Base-by-base conservation (phyloP, 73 alveolate species). In the Paramecium sonneborni region DNA sequence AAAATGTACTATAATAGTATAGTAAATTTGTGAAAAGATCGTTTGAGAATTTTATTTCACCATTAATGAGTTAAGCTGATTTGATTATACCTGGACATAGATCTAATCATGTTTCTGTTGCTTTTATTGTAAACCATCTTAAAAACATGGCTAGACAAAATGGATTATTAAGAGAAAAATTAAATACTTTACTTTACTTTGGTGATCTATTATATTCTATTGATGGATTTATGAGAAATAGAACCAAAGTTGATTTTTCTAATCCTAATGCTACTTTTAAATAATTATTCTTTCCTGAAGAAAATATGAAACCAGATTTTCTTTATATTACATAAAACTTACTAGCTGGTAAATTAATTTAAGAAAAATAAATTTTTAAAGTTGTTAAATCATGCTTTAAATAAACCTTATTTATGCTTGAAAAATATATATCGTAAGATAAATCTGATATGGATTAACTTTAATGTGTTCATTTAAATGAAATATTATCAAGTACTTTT, bases 1-100 rank as follows among this genome's bases (percentile, higher is more conserved):
- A 94, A 34, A 94, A 96, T 68, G 99, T 97, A 20, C 92, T 98
- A 28, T 93, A 88, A 11, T 91, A 97, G 85, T 98, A 98, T 94
- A 97, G 96, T 70, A 96, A 95, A 92, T 97, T 98, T 89, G 99
- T 98, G 74, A 98, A 98, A 91, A 94, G 98, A 5, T 95, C 99
- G 32, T 98, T 92, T 97, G 99, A 98, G 92, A 98, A 93, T 69
- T 98, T 76, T 85, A 97, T 98, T 48, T 92, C 93, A 70, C 99
- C 99, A 1, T 95, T 99, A 3, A 97, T 95, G 96, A 97, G 95
- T 87, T 93, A 93, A 89, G 99, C 99, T 3, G 99, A 98, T 92
- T 93, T 98, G 57, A 97, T 98, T 41, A 92, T 98, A 15, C 99
- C 99, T 24, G 85, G 95, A 18, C 67, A 88, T 7, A 92, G 93